Percentiles rank a stretch among this genome's conserved stretches.
These are phyloP conservation scores for Phlyctochytrium arcticum DNA, from an alignment of 192 early-diverging fungal genomes.

Conservation along the genomic window DNA sequence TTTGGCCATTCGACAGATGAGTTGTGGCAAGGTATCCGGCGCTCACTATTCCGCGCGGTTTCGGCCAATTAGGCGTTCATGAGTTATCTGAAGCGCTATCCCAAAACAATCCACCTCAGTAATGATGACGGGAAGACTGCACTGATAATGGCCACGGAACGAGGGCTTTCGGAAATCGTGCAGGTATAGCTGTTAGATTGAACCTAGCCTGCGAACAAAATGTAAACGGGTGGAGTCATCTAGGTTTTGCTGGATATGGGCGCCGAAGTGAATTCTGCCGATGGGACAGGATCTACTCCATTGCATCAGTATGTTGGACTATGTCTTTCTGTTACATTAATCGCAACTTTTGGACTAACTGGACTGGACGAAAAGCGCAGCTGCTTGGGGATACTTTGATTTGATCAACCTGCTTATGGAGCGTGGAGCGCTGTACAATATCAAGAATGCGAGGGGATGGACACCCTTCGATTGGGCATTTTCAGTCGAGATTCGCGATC, in stretches of 20 bases:
- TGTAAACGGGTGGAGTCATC: neutral
- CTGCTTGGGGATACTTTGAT: slow-evolving; percentile 43
- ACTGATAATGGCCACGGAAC: slow-evolving; percentile 40
- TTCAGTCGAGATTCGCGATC: slow-evolving; percentile 33
- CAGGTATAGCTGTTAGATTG: slow-evolving; percentile 13
- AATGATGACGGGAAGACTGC: slow-evolving; percentile 47
- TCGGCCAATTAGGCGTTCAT: slow-evolving; percentile 39
- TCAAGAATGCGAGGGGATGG: slow-evolving; percentile 42
- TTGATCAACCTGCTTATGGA: slow-evolving; percentile 40
- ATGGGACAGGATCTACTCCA: slow-evolving; percentile 43
- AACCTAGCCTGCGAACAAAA: no score
- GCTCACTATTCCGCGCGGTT: no score
- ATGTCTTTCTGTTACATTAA: no score
- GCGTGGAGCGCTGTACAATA: slow-evolving; percentile 33
- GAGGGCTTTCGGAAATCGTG: slow-evolving; percentile 28
- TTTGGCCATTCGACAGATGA: no score
- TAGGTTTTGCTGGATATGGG: slow-evolving; percentile 40
- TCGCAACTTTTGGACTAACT: no score
- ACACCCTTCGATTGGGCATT: slow-evolving; percentile 49
- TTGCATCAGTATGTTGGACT: slow-evolving; percentile 40
- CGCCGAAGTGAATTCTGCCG: slow-evolving; percentile 36
- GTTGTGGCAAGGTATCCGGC: no score
- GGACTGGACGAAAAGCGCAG: slow-evolving; percentile 28
- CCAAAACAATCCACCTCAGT: slow-evolving; percentile 25
- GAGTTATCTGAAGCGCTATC: slow-evolving; percentile 28